Conservation (phyloP, 495 filamentous ascomycete genomes). For the Penicillium riverlandense region DNA sequence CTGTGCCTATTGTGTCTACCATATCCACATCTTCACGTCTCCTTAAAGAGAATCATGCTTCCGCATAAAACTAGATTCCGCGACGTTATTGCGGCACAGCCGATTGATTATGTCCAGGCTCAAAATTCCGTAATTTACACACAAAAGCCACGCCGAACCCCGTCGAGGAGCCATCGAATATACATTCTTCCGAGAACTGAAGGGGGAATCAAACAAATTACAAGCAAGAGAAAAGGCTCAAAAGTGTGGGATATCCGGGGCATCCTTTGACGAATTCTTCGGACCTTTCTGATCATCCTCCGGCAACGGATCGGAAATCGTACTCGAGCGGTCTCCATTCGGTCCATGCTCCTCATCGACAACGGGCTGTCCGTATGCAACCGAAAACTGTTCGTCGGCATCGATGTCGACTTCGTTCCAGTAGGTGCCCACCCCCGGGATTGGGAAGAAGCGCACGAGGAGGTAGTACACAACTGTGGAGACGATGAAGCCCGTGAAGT, state of each 20-base stretch:
- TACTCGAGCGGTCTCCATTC: slow-evolving; percentile 1
- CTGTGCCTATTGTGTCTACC: too few species aligned
- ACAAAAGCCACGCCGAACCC: too few species aligned
- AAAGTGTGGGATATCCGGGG: slow-evolving; percentile 1
- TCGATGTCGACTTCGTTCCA: slow-evolving; percentile 83
- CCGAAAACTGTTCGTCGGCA: slow-evolving; percentile 22
- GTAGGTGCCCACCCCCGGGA: slow-evolving; percentile 62
- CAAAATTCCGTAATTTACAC: too few species aligned
- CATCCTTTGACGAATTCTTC: slow-evolving; percentile 6
- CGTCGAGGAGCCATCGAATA: neutral
- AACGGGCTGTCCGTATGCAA: slow-evolving; percentile 36
- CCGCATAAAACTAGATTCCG: too few species aligned
- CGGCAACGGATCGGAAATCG: slow-evolving; percentile 8
- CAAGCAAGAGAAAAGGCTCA: neutral
- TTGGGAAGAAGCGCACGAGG: slow-evolving; percentile 60
- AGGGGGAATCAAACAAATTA: neutral
- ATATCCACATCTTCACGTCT: too few species aligned
- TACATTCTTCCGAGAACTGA: neutral
- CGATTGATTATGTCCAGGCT: too few species aligned
- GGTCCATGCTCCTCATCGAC: slow-evolving; percentile 16
- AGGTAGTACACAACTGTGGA: slow-evolving; percentile 59
- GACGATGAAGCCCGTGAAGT: slow-evolving; percentile 77
- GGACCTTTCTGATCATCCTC: slow-evolving; percentile 14
- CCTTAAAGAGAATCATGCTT: too few species aligned
- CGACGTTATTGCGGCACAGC: too few species aligned